phyloP scores from a whole-genome alignment of 2,329 filamentous ascomycete genomes.

The Stachybotrys chlorohalonatus region DNA sequence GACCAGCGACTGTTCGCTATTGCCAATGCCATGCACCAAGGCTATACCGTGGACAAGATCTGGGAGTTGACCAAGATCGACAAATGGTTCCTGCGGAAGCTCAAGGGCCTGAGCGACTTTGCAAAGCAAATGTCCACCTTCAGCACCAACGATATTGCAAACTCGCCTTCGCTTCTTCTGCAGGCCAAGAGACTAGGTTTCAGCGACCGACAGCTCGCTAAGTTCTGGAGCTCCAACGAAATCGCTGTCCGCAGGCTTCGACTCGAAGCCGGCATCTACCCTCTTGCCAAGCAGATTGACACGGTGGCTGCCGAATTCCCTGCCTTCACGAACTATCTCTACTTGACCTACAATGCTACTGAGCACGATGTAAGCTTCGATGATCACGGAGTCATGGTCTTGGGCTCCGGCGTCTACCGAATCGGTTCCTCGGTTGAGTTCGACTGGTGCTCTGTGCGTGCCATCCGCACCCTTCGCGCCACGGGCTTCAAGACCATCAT shows the following conservation, averaged over 20 bases:
- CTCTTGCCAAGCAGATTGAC: constrained; percentile 96
- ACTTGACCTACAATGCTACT: constrained; percentile 88
- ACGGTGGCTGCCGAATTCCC: constrained; percentile 97
- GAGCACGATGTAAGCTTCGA: constrained; percentile 78
- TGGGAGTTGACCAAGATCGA: constrained; percentile 98
- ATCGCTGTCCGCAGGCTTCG: constrained; percentile 76
- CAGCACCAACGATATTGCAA: constrained; percentile 53
- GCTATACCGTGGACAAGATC: constrained; percentile 92
- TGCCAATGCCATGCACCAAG: constrained; percentile 91
- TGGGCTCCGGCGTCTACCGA: constrained; percentile 91
- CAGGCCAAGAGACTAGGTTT: constrained; percentile 92
- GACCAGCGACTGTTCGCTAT: constrained; percentile 97
- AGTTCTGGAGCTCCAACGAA: constrained; percentile 92
- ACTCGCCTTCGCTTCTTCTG: constrained; percentile 57
- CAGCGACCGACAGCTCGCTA: constrained; percentile 85
- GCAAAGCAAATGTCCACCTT: constrained; percentile 67
- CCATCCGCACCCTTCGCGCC: constrained; percentile 81
- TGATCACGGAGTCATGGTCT: constrained; percentile 90
- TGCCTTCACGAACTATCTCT: constrained; percentile 89
- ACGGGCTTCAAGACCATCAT: constrained; percentile 89
- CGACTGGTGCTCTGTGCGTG: constrained; percentile 96
- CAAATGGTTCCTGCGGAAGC: constrained; percentile 92
- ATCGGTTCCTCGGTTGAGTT: constrained; percentile 98
- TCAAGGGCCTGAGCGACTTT: constrained; percentile 87
- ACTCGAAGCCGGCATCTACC: constrained; percentile 77